Percentiles rank a stretch among this genome's conserved stretches.
These are phyloP conservation scores for Fusarium keratoplasticum DNA, from an alignment of 2,329 filamentous ascomycete species.

Conservation along the genomic window DNA sequence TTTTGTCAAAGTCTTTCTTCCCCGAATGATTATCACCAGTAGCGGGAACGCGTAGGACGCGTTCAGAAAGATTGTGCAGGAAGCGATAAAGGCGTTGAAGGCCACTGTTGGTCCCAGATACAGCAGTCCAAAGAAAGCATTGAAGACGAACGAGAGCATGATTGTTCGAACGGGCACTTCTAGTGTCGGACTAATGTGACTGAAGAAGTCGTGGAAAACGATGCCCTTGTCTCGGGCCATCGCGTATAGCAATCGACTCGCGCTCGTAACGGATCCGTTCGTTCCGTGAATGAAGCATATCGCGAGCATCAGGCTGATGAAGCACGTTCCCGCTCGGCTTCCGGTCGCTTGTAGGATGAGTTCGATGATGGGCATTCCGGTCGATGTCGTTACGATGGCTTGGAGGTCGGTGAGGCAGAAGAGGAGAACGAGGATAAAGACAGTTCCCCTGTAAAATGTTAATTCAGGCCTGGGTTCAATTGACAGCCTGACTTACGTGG, in stretches of 20 bases:
- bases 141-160: slow-evolving; percentile 26
- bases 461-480: neutral
- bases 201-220: slow-evolving; percentile 21
- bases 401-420: slow-evolving; percentile 55
- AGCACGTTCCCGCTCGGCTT: slow-evolving; percentile 52
- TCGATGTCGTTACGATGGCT: slow-evolving; percentile 50
- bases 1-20: neutral
- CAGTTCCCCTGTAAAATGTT: slow-evolving; percentile 42
- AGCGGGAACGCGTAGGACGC: slow-evolving; percentile 34
- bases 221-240: slow-evolving; percentile 37
- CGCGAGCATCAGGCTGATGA: slow-evolving; percentile 55
- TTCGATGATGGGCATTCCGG: slow-evolving; percentile 59
- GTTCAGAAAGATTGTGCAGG: slow-evolving; percentile 37
- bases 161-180: slow-evolving; percentile 29
- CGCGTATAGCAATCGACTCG: slow-evolving; percentile 55
- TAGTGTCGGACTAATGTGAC: slow-evolving; percentile 26
- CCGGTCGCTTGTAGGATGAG: slow-evolving; percentile 57
- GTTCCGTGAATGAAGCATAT: slow-evolving; percentile 60
- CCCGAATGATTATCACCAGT: slow-evolving; percentile 20
- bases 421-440: slow-evolving; percentile 56
- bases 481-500: slow-evolving; percentile 48
- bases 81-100: slow-evolving; percentile 34
- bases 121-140: slow-evolving; percentile 29
- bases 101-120: slow-evolving; percentile 34
- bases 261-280: slow-evolving; percentile 57